Evolutionary conservation across 345 rosid genomes (phyloP).

Genomic region (Gossypium herbaceum): DNA sequence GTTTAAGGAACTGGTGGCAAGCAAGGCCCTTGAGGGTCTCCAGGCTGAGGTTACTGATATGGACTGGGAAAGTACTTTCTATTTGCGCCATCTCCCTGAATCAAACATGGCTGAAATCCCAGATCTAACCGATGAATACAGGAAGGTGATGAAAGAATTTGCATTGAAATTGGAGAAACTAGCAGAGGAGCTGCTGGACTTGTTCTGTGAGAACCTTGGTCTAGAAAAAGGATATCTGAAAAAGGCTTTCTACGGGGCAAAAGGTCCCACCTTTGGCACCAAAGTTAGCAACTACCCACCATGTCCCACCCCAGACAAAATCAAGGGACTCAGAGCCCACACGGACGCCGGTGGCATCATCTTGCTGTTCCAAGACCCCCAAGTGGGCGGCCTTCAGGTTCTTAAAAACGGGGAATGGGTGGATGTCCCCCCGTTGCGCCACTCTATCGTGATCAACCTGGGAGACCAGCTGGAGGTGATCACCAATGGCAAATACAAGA

Average conservation of each 20-base stretch:
- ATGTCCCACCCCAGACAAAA: conserved; percentile 78
- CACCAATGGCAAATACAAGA: conserved; percentile 89
- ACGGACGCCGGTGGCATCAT: conserved; percentile 97
- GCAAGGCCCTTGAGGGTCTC: conserved; percentile 63
- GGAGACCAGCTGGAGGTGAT: conserved; percentile 98
- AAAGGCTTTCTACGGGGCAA: conserved; percentile 60
- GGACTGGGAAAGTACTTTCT: conserved; percentile 95
- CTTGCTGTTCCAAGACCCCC: conserved; percentile 79
- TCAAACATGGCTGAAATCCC: conserved; percentile 63
- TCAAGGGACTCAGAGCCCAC: conserved; percentile 92
- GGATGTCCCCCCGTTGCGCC: conserved; percentile 91
- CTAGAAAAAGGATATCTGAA: conserved; percentile 72
- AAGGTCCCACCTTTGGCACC: conserved; percentile 82
- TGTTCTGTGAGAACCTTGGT: conserved; percentile 84
- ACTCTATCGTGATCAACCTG: conserved; percentile 85
- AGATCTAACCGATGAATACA: conserved; percentile 74
- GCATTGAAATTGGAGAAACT: conserved; percentile 64
- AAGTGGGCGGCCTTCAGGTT: conserved; percentile 90
- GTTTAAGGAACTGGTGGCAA: conserved; percentile 66
- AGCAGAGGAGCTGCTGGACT: conserved; percentile 72
- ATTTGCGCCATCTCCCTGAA: conserved; percentile 63
- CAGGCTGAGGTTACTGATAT: conserved; percentile 59
- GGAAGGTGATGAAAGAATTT: conserved; percentile 74
- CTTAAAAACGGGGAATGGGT: conserved; percentile 86
- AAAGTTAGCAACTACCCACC: conserved; percentile 96